A percentile compares a stretch with the other conserved stretches of the same genome.
Conservation (phyloP, 345 rosid genomes). For the Microcos paniculata region DNA sequence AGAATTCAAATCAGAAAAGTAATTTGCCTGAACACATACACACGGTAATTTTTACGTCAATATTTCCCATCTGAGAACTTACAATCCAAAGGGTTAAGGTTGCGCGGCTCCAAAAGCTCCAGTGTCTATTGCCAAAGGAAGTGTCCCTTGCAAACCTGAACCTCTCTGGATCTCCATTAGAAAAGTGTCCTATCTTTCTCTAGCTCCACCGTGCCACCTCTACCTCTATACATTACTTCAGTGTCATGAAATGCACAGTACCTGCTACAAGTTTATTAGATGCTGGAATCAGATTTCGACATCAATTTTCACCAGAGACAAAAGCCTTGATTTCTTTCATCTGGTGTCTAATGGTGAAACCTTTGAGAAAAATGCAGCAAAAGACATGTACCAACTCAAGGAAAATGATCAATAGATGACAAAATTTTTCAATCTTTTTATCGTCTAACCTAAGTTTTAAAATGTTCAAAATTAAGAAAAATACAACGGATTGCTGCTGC, state of each 20-base stretch:
- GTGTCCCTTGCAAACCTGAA: slow-evolving; percentile 94
- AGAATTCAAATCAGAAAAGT: background rate
- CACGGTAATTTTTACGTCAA: background rate
- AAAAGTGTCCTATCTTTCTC: too few species aligned
- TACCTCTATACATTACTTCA: too few species aligned
- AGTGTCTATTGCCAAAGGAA: slow-evolving; percentile 83
- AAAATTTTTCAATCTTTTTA: background rate
- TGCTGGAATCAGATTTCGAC: background rate
- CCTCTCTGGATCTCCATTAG: slow-evolving; percentile 79
- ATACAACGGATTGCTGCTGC: background rate
- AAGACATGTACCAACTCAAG: too few species aligned
- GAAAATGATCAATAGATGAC: background rate
- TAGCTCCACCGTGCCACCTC: too few species aligned
- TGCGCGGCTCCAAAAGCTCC: slow-evolving; percentile 69
- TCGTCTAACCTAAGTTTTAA: background rate
- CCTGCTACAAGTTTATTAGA: background rate
- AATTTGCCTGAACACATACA: too few species aligned
- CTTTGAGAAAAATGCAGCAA: background rate
- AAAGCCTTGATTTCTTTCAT: background rate
- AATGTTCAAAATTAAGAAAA: background rate
- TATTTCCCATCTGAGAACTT: slow-evolving; percentile 27
- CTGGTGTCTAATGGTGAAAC: background rate
- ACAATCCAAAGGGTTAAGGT: slow-evolving; percentile 81
- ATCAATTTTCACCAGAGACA: background rate
- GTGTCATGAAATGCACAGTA: background rate